phyloP scores from a whole-genome alignment of 352 stramenopile species.

The Elongisporangium senticosum region DNA sequence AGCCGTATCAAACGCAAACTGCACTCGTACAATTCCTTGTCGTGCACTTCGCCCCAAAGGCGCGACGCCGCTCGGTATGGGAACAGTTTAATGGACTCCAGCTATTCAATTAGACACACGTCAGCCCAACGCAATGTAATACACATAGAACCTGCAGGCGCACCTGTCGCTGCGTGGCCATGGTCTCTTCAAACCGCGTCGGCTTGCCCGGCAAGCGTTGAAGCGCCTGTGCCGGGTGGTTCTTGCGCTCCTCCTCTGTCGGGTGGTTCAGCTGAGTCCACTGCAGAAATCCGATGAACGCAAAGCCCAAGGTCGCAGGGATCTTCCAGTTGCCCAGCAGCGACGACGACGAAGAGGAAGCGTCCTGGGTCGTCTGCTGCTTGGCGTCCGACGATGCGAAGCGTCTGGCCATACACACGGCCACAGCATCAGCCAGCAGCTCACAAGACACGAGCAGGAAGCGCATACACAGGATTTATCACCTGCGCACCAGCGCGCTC shows the following conservation, averaged over 20 bases:
- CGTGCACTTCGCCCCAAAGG: conserved; percentile 69
- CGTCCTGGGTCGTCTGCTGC: conserved; percentile 1
- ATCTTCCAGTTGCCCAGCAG: conserved; percentile 50
- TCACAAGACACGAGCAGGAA: neutral
- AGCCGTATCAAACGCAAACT: neutral
- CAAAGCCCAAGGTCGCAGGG: conserved; percentile 53
- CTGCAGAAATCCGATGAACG: conserved; percentile 66
- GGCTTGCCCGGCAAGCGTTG: conserved; percentile 40
- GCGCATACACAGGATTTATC: neutral
- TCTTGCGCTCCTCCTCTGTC: conserved; percentile 60
- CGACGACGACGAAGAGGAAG: conserved; percentile 11
- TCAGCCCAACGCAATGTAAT: neutral
- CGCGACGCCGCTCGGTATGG: conserved; percentile 74
- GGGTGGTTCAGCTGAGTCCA: conserved; percentile 62
- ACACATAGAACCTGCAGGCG: neutral
- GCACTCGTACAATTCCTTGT: conserved; percentile 68
- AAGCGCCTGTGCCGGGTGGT: conserved; percentile 39
- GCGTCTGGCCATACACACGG: conserved; percentile 7
- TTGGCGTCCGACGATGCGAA: conserved; percentile 10
- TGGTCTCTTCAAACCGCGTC: conserved; percentile 57
- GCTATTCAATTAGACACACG: conserved; percentile 5
- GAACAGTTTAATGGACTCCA: conserved; percentile 71
- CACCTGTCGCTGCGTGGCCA: conserved; percentile 62
- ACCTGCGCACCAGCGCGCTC: neutral
- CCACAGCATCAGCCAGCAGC: neutral